phyloP scores from a whole-genome alignment of 2,329 filamentous ascomycete species.

The Colletotrichum cordylinicola region DNA sequence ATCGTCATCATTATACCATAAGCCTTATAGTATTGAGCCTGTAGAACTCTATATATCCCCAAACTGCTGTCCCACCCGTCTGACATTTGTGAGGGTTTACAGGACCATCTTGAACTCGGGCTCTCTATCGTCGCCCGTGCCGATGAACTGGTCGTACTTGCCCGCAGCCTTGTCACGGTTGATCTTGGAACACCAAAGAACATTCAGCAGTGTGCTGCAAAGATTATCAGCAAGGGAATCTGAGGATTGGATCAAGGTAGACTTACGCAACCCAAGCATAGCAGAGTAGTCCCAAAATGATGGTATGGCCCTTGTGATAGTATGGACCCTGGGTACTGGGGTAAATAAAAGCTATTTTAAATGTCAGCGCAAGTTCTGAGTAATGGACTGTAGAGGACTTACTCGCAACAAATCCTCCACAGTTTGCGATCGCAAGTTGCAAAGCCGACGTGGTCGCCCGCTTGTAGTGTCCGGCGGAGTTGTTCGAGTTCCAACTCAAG shows the following conservation, averaged over 20 bases:
- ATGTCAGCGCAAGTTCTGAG: background rate
- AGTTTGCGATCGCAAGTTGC: conserved; percentile 71
- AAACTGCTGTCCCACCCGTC: fast-evolving
- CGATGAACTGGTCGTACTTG: conserved; percentile 62
- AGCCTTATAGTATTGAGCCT: background rate
- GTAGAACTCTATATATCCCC: background rate
- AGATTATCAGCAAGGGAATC: fast-evolving
- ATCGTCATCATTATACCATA: background rate
- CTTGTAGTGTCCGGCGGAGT: conserved; percentile 74
- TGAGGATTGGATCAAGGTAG: background rate
- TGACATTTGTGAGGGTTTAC: conserved; percentile 31
- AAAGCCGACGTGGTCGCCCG: conserved; percentile 69
- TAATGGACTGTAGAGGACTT: no score
- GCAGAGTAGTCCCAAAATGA: conserved; percentile 64
- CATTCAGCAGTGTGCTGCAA: conserved; percentile 62
- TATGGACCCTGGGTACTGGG: conserved; percentile 59
- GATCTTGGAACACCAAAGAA: conserved; percentile 67
- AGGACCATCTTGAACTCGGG: conserved; percentile 67
- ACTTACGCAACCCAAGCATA: conserved; percentile 70
- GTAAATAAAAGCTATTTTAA: conserved; percentile 60
- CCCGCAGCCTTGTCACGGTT: conserved; percentile 67
- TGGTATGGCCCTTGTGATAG: conserved; percentile 66
- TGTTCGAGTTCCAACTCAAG: conserved; percentile 71
- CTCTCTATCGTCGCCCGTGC: conserved; percentile 67
- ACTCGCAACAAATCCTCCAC: conserved; percentile 70